A percentile compares a stretch with the other conserved stretches of the same genome.
Conservation (phyloP, 2,329 filamentous ascomycete species). For the Epicoccum sorghinum region DNA sequence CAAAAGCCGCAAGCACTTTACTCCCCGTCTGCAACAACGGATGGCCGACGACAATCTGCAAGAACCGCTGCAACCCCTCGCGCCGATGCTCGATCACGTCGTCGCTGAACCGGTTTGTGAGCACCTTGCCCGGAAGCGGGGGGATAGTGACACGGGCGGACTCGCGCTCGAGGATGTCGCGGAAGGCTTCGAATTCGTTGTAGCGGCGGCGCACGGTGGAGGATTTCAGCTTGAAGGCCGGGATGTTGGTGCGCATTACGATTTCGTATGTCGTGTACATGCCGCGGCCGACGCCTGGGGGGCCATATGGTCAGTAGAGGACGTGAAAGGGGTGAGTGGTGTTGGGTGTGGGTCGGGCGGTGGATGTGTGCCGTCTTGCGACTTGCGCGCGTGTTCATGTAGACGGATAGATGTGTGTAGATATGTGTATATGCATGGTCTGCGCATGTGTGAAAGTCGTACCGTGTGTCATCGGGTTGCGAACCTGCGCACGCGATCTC, state of each 20-base stretch:
- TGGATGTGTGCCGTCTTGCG: too few species aligned
- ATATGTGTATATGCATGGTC: neutral
- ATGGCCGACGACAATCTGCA: constrained; percentile 97
- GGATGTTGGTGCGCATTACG: constrained; percentile 96
- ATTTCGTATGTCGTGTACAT: constrained; percentile 99
- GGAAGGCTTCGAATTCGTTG: constrained; percentile 98
- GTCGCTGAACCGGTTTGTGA: constrained; percentile 97
- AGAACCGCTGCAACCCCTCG: constrained; percentile 89
- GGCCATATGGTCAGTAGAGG: neutral
- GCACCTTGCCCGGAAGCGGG: constrained; percentile 93
- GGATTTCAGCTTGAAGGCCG: constrained; percentile 90
- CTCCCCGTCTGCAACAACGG: constrained; percentile 96
- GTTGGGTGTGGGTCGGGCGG: neutral
- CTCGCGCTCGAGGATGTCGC: constrained; percentile 96
- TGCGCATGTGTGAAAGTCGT: neutral
- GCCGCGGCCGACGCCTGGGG: constrained; percentile 85
- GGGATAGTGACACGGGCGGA: constrained; percentile 93
- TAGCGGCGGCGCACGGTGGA: constrained; percentile 90
- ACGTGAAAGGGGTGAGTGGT: too few species aligned
- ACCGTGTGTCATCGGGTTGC: constrained; percentile 67
- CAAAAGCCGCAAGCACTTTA: constrained; percentile 94
- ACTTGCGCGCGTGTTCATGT: too few species aligned
- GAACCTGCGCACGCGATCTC: constrained; percentile 66
- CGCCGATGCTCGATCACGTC: constrained; percentile 95
- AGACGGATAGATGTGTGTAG: too few species aligned